A percentile compares a stretch with the other conserved stretches of the same genome.
phyloP scores from a whole-genome alignment of 805 yeast genomes.

The Ogataea neopini region DNA sequence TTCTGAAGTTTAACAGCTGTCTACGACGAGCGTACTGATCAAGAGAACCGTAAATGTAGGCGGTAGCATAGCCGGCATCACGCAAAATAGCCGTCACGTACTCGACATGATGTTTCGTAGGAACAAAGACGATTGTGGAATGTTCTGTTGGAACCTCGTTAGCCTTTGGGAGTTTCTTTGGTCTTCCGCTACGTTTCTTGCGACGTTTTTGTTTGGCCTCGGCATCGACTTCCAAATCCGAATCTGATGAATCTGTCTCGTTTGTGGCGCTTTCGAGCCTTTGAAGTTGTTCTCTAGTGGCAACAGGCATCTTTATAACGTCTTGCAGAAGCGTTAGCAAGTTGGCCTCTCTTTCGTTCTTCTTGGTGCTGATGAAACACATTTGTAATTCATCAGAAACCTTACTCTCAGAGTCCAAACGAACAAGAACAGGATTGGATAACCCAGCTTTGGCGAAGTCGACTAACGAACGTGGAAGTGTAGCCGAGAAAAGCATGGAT shows the following conservation, averaged over 20 bases:
- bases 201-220: constrained; percentile 34
- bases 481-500: constrained; percentile 89
- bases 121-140: constrained; percentile 92
- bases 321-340: constrained; percentile 75
- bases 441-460: constrained; percentile 98
- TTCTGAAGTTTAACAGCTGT: constrained; percentile 80
- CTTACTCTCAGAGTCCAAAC: constrained; percentile 91
- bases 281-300: constrained; percentile 65
- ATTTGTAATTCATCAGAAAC: constrained; percentile 88
- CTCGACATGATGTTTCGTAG: constrained; percentile 97
- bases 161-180: constrained; percentile 66
- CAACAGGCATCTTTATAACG: constrained; percentile 80
- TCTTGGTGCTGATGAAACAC: constrained; percentile 81
- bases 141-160: constrained; percentile 79
- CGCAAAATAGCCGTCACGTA: constrained; percentile 71
- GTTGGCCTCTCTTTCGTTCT: constrained; percentile 87
- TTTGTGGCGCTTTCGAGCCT: constrained; percentile 51
- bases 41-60: constrained; percentile 90
- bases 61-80: constrained; percentile 77
- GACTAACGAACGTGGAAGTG: constrained; percentile 87
- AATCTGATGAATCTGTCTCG: constrained; percentile 53
- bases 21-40: constrained; percentile 94
- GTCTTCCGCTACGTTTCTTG: constrained; percentile 44
- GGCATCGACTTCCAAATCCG: constrained; percentile 46
- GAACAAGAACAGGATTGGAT: constrained; percentile 85